Base-by-base conservation (phyloP, 2,329 filamentous ascomycete species). In the Ceratocystis ficicola region DNA sequence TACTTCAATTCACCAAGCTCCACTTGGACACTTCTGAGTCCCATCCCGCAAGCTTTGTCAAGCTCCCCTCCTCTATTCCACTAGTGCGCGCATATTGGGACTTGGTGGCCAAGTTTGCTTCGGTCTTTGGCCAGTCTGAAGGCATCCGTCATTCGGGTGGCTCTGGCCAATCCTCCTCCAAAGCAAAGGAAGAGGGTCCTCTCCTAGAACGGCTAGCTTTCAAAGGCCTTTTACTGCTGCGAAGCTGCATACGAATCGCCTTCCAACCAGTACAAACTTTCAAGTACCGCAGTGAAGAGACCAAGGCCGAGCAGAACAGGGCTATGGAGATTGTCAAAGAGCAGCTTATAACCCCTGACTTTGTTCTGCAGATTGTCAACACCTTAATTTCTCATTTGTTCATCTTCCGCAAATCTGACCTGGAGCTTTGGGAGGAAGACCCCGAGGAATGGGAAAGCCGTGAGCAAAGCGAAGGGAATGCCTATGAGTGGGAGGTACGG, bases 401-500 rank as follows among this genome's bases (percentile, higher is more conserved):
- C 73, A 83, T 94, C 46, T 94, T 97, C 74, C 85, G 90, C 44
- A 83, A 88, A 67, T 85, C 85, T 63, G 94, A 99, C 74, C 82
- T 97, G 0, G 86, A 90, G 68, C 88, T 90, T 67, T 99, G 94
- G 94, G 88, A 95, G 73, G 88, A 95, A 72, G 91, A 96, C 67
- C 90, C 93, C 0, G 90, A 99, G 74, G 91, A 95, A 65, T 99
- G 94, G 92, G 93, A 96, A 74, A 86, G 89, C 69, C 86, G 87
- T 71, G 91, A 96, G 77, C 90, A 95, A 71, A 88, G 87, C 68
- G 84, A 89, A 67, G 86, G 88, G 44, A 89, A 90, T 70, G 89
- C 88, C 1, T 97, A 89, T 82, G 91, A 97, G 72, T 96, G 92
- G 78, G 89, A 93, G 67, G 87, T 97, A 64, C 86, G 93, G 41